Evolutionary conservation across 306 rosid species (phyloP), one percentile per base, ranked within the genome.

Genomic region (Medicago arabica): DNA sequence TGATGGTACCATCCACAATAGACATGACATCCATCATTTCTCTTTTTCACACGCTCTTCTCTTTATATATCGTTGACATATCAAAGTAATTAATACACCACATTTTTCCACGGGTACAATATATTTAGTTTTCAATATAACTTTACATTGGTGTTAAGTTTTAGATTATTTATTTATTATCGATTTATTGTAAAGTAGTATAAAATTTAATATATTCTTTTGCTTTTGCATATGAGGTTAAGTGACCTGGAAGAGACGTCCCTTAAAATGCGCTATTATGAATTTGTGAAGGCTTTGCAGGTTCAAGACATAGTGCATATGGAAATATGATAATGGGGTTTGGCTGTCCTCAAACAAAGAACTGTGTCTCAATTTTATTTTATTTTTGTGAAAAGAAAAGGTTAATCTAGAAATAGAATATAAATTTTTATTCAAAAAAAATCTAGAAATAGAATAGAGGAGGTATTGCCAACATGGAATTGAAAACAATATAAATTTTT

Each of bases 1-100:
- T 85, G 61, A 85, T 85, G 76, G 74, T 82, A 85, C 71, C 83
- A n/a, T 75, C 88, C 85, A 78, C 83, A 63, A 70, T 65, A 17
- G 66, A 51, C 79, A 81, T n/a, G n/a, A n/a, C 83, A 74, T 58
- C 62, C 80, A 85, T 85, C 85, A 85, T 85, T 49, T 23, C 74
- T 77, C 83, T 58, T 85, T 81, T 81, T 75, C 83, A 75, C 83
- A 58, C 51, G 85, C 78, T 78, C 73, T 54, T 23, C 50, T 39
- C 85, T 58, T 85, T 84, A 81, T 53, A 1, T 43, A 70, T 78
- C 65, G 85, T 85, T 85, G 88, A 78, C 88, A 62, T 81, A 65
- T 69, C 34, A 13, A 60, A 50, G 84, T 44, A 77, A 80, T 54
- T 67, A 76, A 67, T 53, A 28, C 77, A 67, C 77, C 80, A 12